Evolutionary conservation across 176 grass and related monocot genomes (phyloP).

Genomic region (Paspalum vaginatum): DNA sequence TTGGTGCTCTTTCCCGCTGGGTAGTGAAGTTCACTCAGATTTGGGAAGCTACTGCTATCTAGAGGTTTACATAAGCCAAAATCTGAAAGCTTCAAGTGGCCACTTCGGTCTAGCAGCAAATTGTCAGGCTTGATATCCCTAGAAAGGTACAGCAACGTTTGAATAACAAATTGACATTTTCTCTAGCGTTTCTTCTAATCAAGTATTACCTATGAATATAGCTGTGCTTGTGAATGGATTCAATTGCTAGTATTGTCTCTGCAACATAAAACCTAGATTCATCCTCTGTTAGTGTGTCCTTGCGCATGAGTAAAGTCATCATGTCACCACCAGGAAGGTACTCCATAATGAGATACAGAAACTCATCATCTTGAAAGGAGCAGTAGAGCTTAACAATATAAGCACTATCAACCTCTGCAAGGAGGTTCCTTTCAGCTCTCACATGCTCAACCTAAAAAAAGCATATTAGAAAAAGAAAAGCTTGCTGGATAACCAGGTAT

Average conservation of each 20-base stretch:
- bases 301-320: constrained; percentile 82
- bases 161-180: not conserved
- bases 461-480: constrained; percentile 27
- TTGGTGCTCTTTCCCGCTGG: constrained; percentile 55
- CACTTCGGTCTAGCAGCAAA: constrained; percentile 85
- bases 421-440: constrained; percentile 74
- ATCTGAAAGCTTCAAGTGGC: constrained; percentile 97
- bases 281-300: constrained; percentile 75
- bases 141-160: constrained; percentile 46
- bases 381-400: constrained; percentile 85
- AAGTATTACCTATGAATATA: constrained; percentile 76
- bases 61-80: constrained; percentile 97
- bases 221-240: constrained; percentile 82
- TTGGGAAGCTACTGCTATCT: constrained; percentile 86
- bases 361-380: constrained; percentile 83
- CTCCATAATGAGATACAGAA: constrained; percentile 77
- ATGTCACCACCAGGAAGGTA: constrained; percentile 91
- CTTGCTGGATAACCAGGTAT: not conserved
- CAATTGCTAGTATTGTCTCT: constrained; percentile 77
- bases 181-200: constrained; percentile 1
- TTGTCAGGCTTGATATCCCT: constrained; percentile 99
- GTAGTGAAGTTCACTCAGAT: constrained; percentile 67
- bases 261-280: constrained; percentile 79
- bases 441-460: constrained; percentile 73
- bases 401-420: constrained; percentile 77